Base-by-base conservation (phyloP, 148 eudicot genomes). In the Persicaria maculosa region DNA sequence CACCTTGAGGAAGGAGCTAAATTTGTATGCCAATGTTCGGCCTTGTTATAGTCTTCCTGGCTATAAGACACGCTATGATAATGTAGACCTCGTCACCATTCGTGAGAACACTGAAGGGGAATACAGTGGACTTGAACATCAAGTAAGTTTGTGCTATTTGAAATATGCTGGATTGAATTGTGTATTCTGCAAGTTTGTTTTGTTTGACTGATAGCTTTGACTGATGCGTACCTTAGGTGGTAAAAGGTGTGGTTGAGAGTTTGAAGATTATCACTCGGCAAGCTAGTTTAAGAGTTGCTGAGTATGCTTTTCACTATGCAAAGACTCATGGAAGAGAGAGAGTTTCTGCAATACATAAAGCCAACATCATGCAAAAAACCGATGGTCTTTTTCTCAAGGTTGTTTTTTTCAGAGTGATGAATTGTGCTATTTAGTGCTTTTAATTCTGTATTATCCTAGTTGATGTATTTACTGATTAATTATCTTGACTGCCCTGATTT, bases 81-180 rank as follows among this genome's bases (percentile, higher is more conserved):
- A 87, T 82, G 98, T 94, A 7, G 80, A 94, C 81, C 98, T 94
- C 40, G 72, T 94, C 78, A 94, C 98, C 43, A 94, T 94, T 75
- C 97, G 98, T 78, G 98, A 94, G 73, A 94, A 94, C 87, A 94
- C 98, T 72, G 98, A 94, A 86, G 98, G 98, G 70, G 98, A 94
- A 77, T 94, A 94, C 80, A 94, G 98, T 85, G 98, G 98, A 50
- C 96, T 94, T 75, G 98, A 94, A 80, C 98, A 94, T 82, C 98
- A 91, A 79, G 98, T 91, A 81, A 77, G 90, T 79, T 58, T 59
- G 12, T 59, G 36, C 36, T 59, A 2, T 7, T 19, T 59, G 40
- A 22, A 59, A 7, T 59, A 59, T 59, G 65, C 4, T 59, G 31
- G 11, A 0, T 59, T 22, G 40, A 59, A 8, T 22, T 59, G 65